phyloP scores from a whole-genome alignment of 305 asterid genomes.

The Andrographis paniculata region DNA sequence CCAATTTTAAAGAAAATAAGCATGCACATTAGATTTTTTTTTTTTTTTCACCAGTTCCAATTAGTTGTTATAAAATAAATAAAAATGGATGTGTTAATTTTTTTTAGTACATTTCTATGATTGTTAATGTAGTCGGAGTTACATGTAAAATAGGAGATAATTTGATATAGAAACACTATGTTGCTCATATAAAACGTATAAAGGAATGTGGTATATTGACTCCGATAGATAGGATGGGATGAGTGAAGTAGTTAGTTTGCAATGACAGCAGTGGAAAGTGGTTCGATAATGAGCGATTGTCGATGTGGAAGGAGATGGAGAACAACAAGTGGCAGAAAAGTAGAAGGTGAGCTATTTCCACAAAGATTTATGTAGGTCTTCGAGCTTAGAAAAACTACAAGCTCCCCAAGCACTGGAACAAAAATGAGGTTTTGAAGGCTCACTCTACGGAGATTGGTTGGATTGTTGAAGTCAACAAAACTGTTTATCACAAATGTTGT shows the following conservation, averaged over 20 bases:
- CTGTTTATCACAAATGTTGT: conserved; percentile 81
- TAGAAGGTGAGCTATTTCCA: conserved; percentile 74
- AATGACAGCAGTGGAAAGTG: conserved; percentile 32
- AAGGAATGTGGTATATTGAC: no score
- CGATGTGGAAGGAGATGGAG: conserved; percentile 90
- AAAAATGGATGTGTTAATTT: no score
- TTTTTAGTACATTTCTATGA: no score
- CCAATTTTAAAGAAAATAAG: no score
- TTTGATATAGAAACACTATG: background rate
- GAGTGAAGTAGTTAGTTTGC: no score
- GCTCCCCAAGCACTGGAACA: no score
- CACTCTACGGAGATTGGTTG: conserved; percentile 83
- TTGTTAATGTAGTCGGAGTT: background rate
- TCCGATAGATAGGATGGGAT: no score
- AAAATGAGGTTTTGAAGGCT: conserved; percentile 87
- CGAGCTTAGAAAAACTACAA: conserved; percentile 67
- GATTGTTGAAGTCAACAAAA: conserved; percentile 78
- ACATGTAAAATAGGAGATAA: conserved; percentile 1
- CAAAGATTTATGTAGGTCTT: conserved; percentile 72
- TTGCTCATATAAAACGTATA: background rate
- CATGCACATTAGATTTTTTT: no score
- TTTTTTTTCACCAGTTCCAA: no score
- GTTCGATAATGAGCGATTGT: conserved; percentile 31
- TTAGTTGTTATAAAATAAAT: no score
- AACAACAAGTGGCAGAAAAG: conserved; percentile 80